A percentile compares a stretch with the other conserved stretches of the same genome.
These are phyloP conservation scores for Ambrosiella xylebori DNA, from an alignment of 2,329 filamentous ascomycete genomes.

Conservation along the genomic window DNA sequence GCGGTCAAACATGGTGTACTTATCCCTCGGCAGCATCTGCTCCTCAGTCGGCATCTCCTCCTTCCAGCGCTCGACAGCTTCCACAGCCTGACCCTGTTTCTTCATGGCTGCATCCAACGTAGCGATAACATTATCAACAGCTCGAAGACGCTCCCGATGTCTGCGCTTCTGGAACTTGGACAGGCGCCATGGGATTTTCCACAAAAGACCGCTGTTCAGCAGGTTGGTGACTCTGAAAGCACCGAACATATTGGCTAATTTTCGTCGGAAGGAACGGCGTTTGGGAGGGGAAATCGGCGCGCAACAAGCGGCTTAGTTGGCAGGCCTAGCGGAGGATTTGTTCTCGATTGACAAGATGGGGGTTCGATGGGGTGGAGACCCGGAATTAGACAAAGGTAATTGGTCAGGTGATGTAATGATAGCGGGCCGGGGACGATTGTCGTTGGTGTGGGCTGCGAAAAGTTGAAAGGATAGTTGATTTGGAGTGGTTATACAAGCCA, in stretches of 20 bases:
- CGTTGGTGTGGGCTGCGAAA: background rate
- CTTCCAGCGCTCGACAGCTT: conserved; percentile 80
- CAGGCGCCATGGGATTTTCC: conserved; percentile 96
- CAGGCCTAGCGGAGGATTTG: no score
- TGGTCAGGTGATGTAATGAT: background rate
- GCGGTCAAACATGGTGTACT: conserved; percentile 94
- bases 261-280: background rate
- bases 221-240: conserved; percentile 64
- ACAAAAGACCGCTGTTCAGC: conserved; percentile 65
- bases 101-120: conserved; percentile 64
- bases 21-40: conserved; percentile 92
- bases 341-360: no score
- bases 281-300: background rate
- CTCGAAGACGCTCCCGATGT: conserved; percentile 64
- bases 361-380: background rate
- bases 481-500: background rate
- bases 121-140: conserved; percentile 74
- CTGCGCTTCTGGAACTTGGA: conserved; percentile 81
- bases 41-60: conserved; percentile 86
- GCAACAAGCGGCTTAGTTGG: background rate
- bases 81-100: conserved; percentile 53
- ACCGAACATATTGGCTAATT: conserved; percentile 50
- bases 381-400: background rate
- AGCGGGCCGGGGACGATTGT: background rate
- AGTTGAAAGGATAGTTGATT: background rate